These are phyloP conservation scores for Dendrobium chrysotoxum DNA, from an alignment of 106 monocot genomes.

Conservation along the genomic window DNA sequence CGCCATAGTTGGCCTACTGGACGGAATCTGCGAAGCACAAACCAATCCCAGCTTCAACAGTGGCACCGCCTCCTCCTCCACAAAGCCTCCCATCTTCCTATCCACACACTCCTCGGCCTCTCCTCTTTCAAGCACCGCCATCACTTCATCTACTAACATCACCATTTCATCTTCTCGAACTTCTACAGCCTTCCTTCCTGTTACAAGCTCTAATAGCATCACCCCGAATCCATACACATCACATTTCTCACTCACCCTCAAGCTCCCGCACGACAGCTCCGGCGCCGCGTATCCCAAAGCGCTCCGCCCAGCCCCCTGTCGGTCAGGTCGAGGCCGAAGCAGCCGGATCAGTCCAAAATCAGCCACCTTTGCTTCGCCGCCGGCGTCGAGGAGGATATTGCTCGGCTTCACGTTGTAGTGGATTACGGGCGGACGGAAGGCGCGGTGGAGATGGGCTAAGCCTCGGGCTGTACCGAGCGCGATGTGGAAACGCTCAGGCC, in stretches of 20 bases:
- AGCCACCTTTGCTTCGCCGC: slow-evolving; percentile 38
- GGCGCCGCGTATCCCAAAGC: slow-evolving; percentile 78
- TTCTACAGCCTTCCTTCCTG: slow-evolving; percentile 65
- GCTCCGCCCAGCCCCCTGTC: slow-evolving; percentile 25
- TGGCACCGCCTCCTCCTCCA: slow-evolving; percentile 93
- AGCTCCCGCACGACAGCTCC: slow-evolving; percentile 71
- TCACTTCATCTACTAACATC: slow-evolving; percentile 65
- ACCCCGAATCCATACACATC: slow-evolving; percentile 86
- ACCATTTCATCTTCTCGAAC: slow-evolving; percentile 74
- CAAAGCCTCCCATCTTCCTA: slow-evolving; percentile 52
- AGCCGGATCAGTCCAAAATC: slow-evolving; percentile 80
- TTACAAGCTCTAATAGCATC: slow-evolving; percentile 77
- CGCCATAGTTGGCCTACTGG: slow-evolving; percentile 87
- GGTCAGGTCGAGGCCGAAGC: slow-evolving; percentile 21
- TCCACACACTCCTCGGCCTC: slow-evolving; percentile 64
- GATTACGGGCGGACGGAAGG: slow-evolving; percentile 67
- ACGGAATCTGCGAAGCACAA: slow-evolving; percentile 88
- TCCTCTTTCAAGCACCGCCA: slow-evolving; percentile 55
- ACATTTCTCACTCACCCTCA: slow-evolving; percentile 75
- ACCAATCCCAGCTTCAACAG: slow-evolving; percentile 87
- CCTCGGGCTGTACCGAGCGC: slow-evolving; percentile 62
- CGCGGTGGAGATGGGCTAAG: slow-evolving; percentile 72
- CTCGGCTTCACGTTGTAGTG: slow-evolving; percentile 85
- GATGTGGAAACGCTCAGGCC: slow-evolving; percentile 69
- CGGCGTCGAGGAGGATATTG: slow-evolving; percentile 67